Conservation (phyloP, 2,329 filamentous ascomycete genomes). For the Mariannaea elegans region DNA sequence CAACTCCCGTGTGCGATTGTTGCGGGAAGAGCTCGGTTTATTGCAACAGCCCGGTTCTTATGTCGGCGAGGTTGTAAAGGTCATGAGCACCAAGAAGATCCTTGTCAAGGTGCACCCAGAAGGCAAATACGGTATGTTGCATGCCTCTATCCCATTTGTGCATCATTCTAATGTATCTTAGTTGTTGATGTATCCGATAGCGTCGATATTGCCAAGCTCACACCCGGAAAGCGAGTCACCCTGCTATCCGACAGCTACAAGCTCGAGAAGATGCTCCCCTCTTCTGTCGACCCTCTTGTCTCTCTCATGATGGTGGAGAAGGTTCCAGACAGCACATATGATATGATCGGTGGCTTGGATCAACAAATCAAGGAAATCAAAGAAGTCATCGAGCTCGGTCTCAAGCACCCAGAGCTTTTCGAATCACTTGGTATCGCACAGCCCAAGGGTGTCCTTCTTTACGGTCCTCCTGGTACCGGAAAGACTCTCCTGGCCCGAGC, state of each 20-base stretch:
- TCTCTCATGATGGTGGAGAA: constrained; percentile 99
- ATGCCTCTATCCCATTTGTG: background rate
- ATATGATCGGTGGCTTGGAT: constrained; percentile 99
- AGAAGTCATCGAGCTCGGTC: constrained; percentile 97
- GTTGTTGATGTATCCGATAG: constrained; percentile 95
- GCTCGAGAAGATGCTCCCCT: constrained; percentile 97
- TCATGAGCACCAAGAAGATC: constrained; percentile 99
- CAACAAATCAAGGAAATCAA: constrained; percentile 99
- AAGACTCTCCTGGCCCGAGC: constrained; percentile 96
- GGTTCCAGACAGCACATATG: constrained; percentile 99
- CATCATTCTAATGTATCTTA: constrained; percentile 47
- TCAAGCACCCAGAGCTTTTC: constrained; percentile 98
- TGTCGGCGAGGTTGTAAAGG: constrained; percentile 99
- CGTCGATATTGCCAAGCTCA: constrained; percentile 95
- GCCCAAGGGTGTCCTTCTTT: constrained; percentile 95
- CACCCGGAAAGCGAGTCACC: constrained; percentile 95
- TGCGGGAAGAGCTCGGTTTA: constrained; percentile 94
- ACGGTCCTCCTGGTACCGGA: constrained; percentile 95
- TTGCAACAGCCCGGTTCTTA: constrained; percentile 98
- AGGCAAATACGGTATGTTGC: constrained; percentile 91
- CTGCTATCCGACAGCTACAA: constrained; percentile 98
- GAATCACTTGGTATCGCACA: constrained; percentile 99
- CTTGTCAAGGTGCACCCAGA: constrained; percentile 99
- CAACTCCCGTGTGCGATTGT: constrained; percentile 94
- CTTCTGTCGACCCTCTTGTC: constrained; percentile 96